Conservation (phyloP, 2,329 filamentous ascomycete species). For the Neopestalotiopsis sp. region DNA sequence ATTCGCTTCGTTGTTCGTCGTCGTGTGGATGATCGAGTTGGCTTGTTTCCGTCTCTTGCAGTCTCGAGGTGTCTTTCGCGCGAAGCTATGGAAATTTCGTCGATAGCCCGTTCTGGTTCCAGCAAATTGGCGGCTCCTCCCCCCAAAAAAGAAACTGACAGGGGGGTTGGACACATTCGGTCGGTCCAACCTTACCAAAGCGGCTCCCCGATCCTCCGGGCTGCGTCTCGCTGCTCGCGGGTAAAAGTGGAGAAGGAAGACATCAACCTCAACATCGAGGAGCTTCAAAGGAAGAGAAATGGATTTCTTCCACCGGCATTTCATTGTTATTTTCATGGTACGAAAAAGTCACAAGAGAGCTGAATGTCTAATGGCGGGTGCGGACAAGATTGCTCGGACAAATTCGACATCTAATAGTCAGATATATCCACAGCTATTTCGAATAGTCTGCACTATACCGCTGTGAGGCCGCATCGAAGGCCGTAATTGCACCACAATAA, state of each 20-base stretch:
- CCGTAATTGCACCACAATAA: neutral
- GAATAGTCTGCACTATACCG: no score
- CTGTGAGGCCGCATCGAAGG: no score
- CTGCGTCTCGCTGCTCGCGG: neutral
- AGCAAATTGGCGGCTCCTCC: neutral
- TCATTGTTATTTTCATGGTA: no score
- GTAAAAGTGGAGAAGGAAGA: constrained; percentile 4
- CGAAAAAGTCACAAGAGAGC: no score
- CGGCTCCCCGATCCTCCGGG: neutral
- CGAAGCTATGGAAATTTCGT: constrained; percentile 14
- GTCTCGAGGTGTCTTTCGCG: neutral
- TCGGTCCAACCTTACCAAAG: neutral
- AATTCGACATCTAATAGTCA: no score
- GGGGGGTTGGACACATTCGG: neutral
- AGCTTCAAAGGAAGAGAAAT: no score
- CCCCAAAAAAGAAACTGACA: neutral
- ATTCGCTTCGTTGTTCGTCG: no score
- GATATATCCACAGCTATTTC: no score
- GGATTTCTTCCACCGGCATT: no score
- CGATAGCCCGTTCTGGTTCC: neutral
- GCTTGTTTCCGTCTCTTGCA: neutral
- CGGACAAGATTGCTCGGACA: no score
- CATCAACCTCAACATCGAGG: no score
- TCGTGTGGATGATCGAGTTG: neutral
- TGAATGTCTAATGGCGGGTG: no score